Percentiles rank a stretch among this genome's conserved stretches.
Conservation (phyloP, 805 yeast species). For the Peterozyma xylosa region DNA sequence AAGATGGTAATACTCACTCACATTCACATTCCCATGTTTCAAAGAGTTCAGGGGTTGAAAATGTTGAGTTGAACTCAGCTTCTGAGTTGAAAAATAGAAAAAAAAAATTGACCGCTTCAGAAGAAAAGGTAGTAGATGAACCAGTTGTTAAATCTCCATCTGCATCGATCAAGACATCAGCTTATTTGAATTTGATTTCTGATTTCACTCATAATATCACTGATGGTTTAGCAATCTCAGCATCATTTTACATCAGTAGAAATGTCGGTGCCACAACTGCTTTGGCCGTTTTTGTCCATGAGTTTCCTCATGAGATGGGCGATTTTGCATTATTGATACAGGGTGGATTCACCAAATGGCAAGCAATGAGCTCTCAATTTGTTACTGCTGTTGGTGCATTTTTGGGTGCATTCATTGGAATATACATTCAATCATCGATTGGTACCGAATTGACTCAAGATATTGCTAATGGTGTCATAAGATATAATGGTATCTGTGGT, state of each 20-base stretch:
- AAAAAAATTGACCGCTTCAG: conserved; percentile 12
- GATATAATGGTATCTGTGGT: conserved; percentile 33
- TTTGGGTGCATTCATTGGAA: conserved; percentile 60
- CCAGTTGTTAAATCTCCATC: conserved; percentile 26
- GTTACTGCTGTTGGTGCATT: conserved; percentile 60
- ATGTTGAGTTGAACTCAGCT: conserved; percentile 5
- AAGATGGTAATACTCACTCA: conserved; percentile 29
- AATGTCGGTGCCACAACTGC: conserved; percentile 62
- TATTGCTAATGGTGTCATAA: conserved; percentile 4
- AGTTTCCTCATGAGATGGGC: conserved; percentile 76
- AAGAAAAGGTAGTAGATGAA: conserved; percentile 7
- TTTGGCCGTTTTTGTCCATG: conserved; percentile 67
- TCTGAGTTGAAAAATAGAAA: conserved; percentile 11
- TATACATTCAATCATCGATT: conserved; percentile 39
- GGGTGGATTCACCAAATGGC: conserved; percentile 60
- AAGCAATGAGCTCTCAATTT: conserved; percentile 62
- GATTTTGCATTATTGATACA: conserved; percentile 68
- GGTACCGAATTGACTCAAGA: conserved; percentile 7
- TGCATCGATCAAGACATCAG: conserved; percentile 39
- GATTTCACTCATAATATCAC: conserved; percentile 71
- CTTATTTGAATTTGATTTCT: conserved; percentile 59
- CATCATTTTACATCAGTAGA: conserved; percentile 57
- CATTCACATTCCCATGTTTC: conserved; percentile 34
- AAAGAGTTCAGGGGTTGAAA: conserved; percentile 12
- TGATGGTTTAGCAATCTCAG: conserved; percentile 69